These are phyloP conservation scores for Pyrus hybrid DNA, from an alignment of 331 rosid species.

Conservation along the genomic window DNA sequence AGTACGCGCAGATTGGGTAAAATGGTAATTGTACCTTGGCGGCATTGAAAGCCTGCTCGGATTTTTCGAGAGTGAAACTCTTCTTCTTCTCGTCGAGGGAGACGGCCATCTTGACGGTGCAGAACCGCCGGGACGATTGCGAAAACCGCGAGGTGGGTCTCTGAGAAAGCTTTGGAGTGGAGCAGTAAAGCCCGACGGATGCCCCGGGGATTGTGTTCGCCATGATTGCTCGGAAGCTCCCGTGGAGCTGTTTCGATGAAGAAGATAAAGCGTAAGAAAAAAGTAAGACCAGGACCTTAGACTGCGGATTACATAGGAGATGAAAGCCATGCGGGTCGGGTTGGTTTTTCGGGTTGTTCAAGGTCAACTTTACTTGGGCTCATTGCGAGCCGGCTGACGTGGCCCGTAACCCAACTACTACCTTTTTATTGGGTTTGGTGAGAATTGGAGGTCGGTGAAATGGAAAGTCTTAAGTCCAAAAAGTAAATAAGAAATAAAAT, in stretches of 20 bases:
- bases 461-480: too few relatives aligned
- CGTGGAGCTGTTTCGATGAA: background rate
- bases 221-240: constrained; percentile 18
- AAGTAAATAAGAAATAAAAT: too few relatives aligned
- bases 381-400: background rate
- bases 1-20: background rate
- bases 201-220: constrained; percentile 35
- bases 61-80: constrained; percentile 57
- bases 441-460: too few relatives aligned
- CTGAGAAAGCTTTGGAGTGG: constrained; percentile 17
- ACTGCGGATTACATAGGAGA: background rate
- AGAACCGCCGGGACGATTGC: constrained; percentile 18
- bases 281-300: background rate
- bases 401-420: background rate
- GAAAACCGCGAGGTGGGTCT: constrained; percentile 13
- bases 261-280: constrained; percentile 12
- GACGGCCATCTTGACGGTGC: constrained; percentile 51
- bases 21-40: constrained; percentile 50
- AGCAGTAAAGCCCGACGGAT: constrained; percentile 34
- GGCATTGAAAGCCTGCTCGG: constrained; percentile 79
- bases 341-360: background rate
- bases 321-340: background rate
- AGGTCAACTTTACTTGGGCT: background rate
- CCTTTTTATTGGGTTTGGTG: too few relatives aligned
- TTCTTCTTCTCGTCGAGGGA: constrained; percentile 59